Evolutionary conservation across 495 filamentous ascomycete species (phyloP).

Genomic region (Cairneyella variabilis): DNA sequence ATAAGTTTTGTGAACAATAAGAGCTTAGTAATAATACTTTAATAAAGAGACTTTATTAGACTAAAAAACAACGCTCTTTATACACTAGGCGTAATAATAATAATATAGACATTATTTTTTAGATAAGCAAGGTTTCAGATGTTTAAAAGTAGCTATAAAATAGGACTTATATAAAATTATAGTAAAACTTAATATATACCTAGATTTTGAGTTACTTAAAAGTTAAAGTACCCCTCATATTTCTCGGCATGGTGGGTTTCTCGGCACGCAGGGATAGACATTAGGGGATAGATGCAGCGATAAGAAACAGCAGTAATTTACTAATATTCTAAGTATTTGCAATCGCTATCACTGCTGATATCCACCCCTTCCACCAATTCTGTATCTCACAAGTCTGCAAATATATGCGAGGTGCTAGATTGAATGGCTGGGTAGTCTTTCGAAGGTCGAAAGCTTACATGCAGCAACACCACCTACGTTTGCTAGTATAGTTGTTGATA

Average conservation of each 20-base stretch:
- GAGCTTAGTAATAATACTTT: neutral
- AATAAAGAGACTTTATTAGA: neutral
- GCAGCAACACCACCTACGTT: too few species aligned
- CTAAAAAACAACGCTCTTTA: neutral
- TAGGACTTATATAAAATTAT: constrained; percentile 18
- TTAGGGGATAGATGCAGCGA: too few species aligned
- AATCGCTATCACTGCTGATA: too few species aligned
- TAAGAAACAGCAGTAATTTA: too few species aligned
- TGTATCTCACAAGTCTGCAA: too few species aligned
- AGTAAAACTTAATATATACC: constrained; percentile 19
- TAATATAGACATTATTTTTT: neutral
- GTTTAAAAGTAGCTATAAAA: neutral
- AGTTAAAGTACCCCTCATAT: constrained; percentile 28
- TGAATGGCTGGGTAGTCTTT: too few species aligned
- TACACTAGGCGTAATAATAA: neutral
- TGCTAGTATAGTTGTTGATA: too few species aligned
- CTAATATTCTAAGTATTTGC: too few species aligned
- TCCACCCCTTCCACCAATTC: too few species aligned
- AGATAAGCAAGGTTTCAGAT: neutral
- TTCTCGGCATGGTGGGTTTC: constrained; percentile 27
- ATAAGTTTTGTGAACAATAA: constrained; percentile 19
- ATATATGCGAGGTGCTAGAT: too few species aligned
- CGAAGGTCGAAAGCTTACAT: too few species aligned
- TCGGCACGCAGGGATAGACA: neutral
- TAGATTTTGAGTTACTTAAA: constrained; percentile 16